A percentile compares a stretch with the other conserved stretches of the same genome.
These are phyloP conservation scores for Penicillium taxi DNA, from an alignment of 495 filamentous ascomycete species.

Conservation along the genomic window DNA sequence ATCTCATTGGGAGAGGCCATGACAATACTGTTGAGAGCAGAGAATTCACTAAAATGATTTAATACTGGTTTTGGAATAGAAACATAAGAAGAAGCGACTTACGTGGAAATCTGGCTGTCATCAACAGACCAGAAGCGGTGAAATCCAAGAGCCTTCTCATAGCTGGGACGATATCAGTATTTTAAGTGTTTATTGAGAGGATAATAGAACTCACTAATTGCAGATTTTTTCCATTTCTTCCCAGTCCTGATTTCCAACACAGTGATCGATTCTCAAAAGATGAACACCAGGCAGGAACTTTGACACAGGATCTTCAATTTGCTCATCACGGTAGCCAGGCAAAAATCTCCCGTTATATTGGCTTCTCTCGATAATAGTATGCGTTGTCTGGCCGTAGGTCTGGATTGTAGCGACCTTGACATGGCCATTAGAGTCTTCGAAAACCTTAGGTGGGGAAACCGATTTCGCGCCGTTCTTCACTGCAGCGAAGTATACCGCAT, in stretches of 20 bases:
- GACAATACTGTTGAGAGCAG: slow-evolving; percentile 73
- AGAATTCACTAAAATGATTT: slow-evolving; percentile 54
- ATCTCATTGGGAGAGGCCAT: slow-evolving; percentile 76
- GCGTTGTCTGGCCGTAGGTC: slow-evolving; percentile 88
- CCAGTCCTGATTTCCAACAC: slow-evolving; percentile 92
- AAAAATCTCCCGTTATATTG: slow-evolving; percentile 67
- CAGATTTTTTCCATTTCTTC: slow-evolving; percentile 76
- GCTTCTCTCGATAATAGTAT: slow-evolving; percentile 67
- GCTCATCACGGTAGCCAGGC: slow-evolving; percentile 60
- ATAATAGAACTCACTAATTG: slow-evolving; percentile 47
- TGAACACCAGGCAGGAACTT: slow-evolving; percentile 50
- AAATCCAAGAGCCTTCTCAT: slow-evolving; percentile 83
- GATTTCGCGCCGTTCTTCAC: slow-evolving; percentile 58
- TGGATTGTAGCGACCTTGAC: slow-evolving; percentile 66
- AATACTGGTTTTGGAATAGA: neutral
- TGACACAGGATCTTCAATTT: slow-evolving; percentile 39
- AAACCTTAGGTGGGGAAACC: slow-evolving; percentile 48
- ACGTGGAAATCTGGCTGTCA: slow-evolving; percentile 75
- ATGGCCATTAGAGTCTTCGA: slow-evolving; percentile 41
- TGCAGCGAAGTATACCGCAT: slow-evolving; percentile 62
- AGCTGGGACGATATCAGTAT: slow-evolving; percentile 39
- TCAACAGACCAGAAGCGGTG: slow-evolving; percentile 94
- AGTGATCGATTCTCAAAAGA: slow-evolving; percentile 76
- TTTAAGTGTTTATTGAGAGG: too few species aligned
- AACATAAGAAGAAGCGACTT: slow-evolving; percentile 10